Base-by-base conservation (phyloP, 2,329 filamentous ascomycete genomes). In the Alternaria hordeiaustralica region DNA sequence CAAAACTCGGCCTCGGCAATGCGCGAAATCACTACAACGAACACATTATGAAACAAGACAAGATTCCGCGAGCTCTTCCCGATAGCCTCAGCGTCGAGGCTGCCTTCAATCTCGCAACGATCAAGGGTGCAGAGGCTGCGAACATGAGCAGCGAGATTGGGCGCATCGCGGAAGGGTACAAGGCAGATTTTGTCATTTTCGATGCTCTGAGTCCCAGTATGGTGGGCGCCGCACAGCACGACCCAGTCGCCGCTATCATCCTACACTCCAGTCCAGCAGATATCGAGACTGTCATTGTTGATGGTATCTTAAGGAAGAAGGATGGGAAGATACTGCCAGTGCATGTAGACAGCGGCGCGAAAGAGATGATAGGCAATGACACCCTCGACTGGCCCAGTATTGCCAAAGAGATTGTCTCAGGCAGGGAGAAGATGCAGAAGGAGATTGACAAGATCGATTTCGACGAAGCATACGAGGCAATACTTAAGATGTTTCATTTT, bases 1-100 rank as follows among this genome's bases (percentile, higher is more conserved):
- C 86, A 2, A 80, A 86, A 4, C 68, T 88, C 10, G 88, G 85
- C 80, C 74, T 88, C 3, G 86, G 87, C 68, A 76, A 75, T 7
- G 80, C 79, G 3, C 79, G 86, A 4, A 71, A 74, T 8, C 71
- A 81, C 15, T 86, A 80, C 69, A 71, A 78, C 47, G 71, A 82
- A n/a, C 77, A 82, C 4, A 70, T 81, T 25, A 67, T 86, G 26
- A 71, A 79, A 1, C 71, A 75, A 4, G 84, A 83, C 76, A 71
- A 82, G 25, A 70, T 87, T 0, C 84, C 86, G 0, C 69, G 67
- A 9, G 81, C 75, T 23, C 85, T 82, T 58, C 84, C 86, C 3
- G 83, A 87, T 0, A 77, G 74, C 23, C 70, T 78, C 28, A 75
- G 75, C 0, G 80, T 79, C 0, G 78, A 82, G 47, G 79, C 84